Evolutionary conservation across 225 moss, liverwort and hornwort species (phyloP), one percentile per base, ranked within the genome.

Genomic region (Bryoerythrophyllum caledonicum): DNA sequence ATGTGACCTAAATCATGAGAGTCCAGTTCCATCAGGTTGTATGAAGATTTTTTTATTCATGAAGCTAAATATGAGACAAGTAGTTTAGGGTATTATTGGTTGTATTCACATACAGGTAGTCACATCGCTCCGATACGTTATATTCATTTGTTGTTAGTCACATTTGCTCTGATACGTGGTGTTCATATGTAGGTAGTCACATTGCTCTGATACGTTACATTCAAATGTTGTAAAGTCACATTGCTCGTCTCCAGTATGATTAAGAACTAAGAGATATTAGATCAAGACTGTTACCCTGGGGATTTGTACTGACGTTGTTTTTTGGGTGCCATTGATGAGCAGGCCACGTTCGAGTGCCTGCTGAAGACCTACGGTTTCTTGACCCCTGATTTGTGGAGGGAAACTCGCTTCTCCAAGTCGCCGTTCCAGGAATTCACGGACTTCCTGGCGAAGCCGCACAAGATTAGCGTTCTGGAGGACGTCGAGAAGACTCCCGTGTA

Each of bases 351-450:
- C 24, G 86, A 96, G 82, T 96, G 96, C 41, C 80, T 96, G 67
- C 38, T 96, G 72, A 96, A 96, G 87, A 96, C 96, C 8, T 96
- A 96, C 35, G 96, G 92, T 57, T 96, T 96, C 81, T 79, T 96
- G 87, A 94, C 96, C 7, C 96, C 96, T 30, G 96, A 96, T 78
- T 82, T 96, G 62, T 96, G 96, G 96, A 88, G 82, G 69, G 96
- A 94, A 78, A 96, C 91, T 12, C 86, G 87, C 37, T 96, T 96
- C 78, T 82, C 81, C 2, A 96, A 94, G 81, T 94, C 96, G 25
- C 96, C 96, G 0, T 96, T 96, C 91, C 96, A 96, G 89, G 96
- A 96, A 73, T 96, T 96, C 56, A 96, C 96, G 1, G 96, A 96
- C 34, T 77, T 92, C 54, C 80, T 96, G 54, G 96, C 96, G 14